Conservation (phyloP, 2,329 filamentous ascomycete species). For the Diaporthe sp. region DNA sequence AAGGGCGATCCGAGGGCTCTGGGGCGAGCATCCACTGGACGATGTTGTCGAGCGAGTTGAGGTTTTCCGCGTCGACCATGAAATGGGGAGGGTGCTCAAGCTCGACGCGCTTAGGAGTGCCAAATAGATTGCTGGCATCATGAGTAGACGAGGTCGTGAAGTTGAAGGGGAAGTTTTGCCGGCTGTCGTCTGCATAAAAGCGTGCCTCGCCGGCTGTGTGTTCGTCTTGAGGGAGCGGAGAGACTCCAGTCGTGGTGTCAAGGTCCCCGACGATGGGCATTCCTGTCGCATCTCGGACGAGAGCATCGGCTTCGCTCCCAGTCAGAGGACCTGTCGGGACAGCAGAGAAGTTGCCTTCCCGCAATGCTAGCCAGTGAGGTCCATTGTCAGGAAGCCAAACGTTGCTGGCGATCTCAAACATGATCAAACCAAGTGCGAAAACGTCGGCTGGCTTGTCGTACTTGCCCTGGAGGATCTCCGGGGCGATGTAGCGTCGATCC, state of each 20-base stretch:
- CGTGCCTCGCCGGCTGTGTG: slow-evolving; percentile 36
- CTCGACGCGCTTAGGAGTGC: slow-evolving; percentile 64
- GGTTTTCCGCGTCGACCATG: slow-evolving; percentile 83
- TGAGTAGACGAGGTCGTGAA: slow-evolving; percentile 46
- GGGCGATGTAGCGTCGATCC: slow-evolving; percentile 95
- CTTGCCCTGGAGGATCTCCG: slow-evolving; percentile 88
- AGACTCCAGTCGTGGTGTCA: slow-evolving; percentile 39
- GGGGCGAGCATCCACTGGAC: slow-evolving; percentile 91
- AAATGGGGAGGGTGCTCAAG: slow-evolving; percentile 81
- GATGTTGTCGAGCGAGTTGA: slow-evolving; percentile 84
- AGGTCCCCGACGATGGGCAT: slow-evolving; percentile 67
- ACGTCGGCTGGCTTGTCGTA: slow-evolving; percentile 94
- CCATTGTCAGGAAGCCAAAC: slow-evolving; percentile 95
- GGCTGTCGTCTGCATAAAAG: not conserved
- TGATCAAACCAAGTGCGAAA: slow-evolving; percentile 93
- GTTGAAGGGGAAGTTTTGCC: slow-evolving; percentile 44
- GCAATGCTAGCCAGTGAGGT: slow-evolving; percentile 88
- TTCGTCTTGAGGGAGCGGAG: slow-evolving; percentile 28
- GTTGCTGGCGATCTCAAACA: slow-evolving; percentile 94
- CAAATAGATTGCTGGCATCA: slow-evolving; percentile 60
- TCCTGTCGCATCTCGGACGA: slow-evolving; percentile 82
- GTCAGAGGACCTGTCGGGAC: slow-evolving; percentile 83
- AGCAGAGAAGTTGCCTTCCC: slow-evolving; percentile 90
- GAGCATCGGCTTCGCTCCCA: slow-evolving; percentile 79
- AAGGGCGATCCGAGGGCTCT: slow-evolving; percentile 80